phyloP scores from a whole-genome alignment of 1,284 basidiomycete species.

The Tylopilus sp. region DNA sequence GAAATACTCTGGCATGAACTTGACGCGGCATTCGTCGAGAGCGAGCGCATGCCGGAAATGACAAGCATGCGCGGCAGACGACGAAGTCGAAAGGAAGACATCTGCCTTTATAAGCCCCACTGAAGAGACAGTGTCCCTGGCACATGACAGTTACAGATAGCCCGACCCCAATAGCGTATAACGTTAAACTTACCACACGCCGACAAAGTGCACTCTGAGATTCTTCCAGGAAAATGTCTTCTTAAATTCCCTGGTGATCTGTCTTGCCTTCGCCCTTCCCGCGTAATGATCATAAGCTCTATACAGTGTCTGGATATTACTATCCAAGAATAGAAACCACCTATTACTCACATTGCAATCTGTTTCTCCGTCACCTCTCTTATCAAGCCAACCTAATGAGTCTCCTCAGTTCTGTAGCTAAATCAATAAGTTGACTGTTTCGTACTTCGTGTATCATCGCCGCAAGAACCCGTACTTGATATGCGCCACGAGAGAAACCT shows the following conservation, averaged over 20 bases:
- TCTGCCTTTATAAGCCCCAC: constrained; percentile 41
- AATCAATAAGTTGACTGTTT: background rate
- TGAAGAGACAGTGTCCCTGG: constrained; percentile 58
- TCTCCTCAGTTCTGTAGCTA: background rate
- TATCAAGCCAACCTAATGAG: constrained; percentile 26
- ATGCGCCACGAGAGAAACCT: constrained; percentile 62
- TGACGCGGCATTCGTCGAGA: constrained; percentile 52
- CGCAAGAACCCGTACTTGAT: constrained; percentile 54
- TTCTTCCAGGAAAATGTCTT: constrained; percentile 47
- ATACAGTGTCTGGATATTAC: background rate
- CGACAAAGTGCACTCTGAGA: constrained; percentile 50
- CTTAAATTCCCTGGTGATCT: constrained; percentile 46
- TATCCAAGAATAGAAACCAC: background rate
- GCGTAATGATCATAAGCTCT: constrained; percentile 54
- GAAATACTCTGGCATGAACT: constrained; percentile 55
- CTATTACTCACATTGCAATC: constrained; percentile 30
- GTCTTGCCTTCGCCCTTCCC: constrained; percentile 20
- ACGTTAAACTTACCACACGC: constrained; percentile 46
- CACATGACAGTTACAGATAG: background rate
- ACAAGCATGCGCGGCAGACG: constrained; percentile 40
- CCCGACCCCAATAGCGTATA: background rate
- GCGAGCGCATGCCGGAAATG: constrained; percentile 54
- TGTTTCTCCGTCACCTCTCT: constrained; percentile 35
- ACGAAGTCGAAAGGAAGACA: constrained; percentile 37
- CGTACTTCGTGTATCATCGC: constrained; percentile 54